A percentile compares a stretch with the other conserved stretches of the same genome.
phyloP scores from a whole-genome alignment of 23 red algal species.

The Agarophyton chilense region DNA sequence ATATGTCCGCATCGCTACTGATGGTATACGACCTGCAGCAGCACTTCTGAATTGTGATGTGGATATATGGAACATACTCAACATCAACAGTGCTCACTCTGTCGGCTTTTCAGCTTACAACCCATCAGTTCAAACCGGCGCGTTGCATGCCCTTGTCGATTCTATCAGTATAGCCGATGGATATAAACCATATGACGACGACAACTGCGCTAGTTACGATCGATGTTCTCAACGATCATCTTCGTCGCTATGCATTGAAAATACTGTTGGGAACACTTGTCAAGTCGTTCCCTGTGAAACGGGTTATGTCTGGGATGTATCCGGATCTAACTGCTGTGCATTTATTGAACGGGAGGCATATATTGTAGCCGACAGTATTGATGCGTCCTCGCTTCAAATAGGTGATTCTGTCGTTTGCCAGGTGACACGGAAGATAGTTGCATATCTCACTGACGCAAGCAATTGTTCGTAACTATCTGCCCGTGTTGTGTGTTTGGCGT shows the following conservation, averaged over 20 bases:
- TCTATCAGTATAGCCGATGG: conserved; percentile 48
- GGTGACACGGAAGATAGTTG: conserved; percentile 30
- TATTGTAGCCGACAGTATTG: background rate
- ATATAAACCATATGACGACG: conserved; percentile 53
- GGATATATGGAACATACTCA: conserved; percentile 62
- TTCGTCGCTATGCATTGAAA: conserved; percentile 21
- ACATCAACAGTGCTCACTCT: conserved; percentile 46
- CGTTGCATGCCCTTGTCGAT: conserved; percentile 38
- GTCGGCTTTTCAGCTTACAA: conserved; percentile 70
- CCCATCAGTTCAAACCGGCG: conserved; percentile 9
- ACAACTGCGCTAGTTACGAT: conserved; percentile 43
- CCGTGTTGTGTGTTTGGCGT: background rate
- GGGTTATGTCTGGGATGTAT: conserved; percentile 66
- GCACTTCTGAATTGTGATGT: conserved; percentile 47
- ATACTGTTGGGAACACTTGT: conserved; percentile 17
- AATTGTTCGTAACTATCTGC: conserved; percentile 32
- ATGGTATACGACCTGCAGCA: conserved; percentile 30
- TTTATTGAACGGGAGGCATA: conserved; percentile 56
- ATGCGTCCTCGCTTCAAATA: conserved; percentile 12
- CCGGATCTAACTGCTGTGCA: conserved; percentile 56
- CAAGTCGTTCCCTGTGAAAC: conserved; percentile 26
- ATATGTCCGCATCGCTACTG: conserved; percentile 22
- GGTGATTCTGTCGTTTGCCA: conserved; percentile 49
- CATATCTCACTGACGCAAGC: conserved; percentile 30
- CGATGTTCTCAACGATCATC: conserved; percentile 20